A percentile compares a stretch with the other conserved stretches of the same genome.
Conservation (phyloP, 495 filamentous ascomycete genomes). For the Penicillium manginii region DNA sequence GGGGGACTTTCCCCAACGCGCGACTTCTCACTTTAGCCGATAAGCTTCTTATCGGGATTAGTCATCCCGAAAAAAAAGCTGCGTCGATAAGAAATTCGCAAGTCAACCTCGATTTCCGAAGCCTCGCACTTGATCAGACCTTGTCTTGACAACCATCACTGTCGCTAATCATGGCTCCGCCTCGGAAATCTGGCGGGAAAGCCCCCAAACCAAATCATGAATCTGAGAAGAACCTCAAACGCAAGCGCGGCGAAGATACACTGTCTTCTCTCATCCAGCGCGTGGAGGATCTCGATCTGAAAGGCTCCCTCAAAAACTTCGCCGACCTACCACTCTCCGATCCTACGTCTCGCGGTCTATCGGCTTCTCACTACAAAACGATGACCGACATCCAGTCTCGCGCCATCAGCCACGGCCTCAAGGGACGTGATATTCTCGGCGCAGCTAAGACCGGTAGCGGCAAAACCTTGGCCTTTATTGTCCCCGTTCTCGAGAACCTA, state of each 20-base stretch:
- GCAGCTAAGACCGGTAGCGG: slow-evolving; percentile 97
- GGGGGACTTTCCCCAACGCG: too few species aligned
- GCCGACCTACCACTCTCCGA: slow-evolving; percentile 84
- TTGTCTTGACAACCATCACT: slow-evolving; percentile 11
- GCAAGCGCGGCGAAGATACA: slow-evolving; percentile 59
- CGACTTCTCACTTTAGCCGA: too few species aligned
- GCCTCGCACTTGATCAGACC: slow-evolving; percentile 5
- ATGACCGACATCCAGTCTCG: slow-evolving; percentile 91
- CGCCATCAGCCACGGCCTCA: slow-evolving; percentile 82
- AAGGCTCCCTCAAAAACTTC: slow-evolving; percentile 56
- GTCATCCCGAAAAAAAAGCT: slow-evolving; percentile 38
- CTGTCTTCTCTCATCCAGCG: slow-evolving; percentile 47
- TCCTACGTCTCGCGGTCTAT: slow-evolving; percentile 77
- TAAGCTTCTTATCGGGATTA: slow-evolving; percentile 44
- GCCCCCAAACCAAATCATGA: slow-evolving; percentile 30
- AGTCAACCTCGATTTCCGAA: slow-evolving; percentile 11
- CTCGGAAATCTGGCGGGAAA: slow-evolving; percentile 24
- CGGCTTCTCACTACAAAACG: slow-evolving; percentile 84
- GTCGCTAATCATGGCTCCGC: slow-evolving; percentile 36
- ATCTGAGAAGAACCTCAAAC: slow-evolving; percentile 56
- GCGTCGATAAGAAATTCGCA: slow-evolving; percentile 27
- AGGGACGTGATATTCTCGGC: slow-evolving; percentile 87
- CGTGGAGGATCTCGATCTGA: slow-evolving; percentile 57
- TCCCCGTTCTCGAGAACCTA: slow-evolving; percentile 94
- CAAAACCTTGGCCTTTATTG: slow-evolving; percentile 91